phyloP scores from a whole-genome alignment of 2,329 filamentous ascomycete species.

The Venturiaceae sp. region DNA sequence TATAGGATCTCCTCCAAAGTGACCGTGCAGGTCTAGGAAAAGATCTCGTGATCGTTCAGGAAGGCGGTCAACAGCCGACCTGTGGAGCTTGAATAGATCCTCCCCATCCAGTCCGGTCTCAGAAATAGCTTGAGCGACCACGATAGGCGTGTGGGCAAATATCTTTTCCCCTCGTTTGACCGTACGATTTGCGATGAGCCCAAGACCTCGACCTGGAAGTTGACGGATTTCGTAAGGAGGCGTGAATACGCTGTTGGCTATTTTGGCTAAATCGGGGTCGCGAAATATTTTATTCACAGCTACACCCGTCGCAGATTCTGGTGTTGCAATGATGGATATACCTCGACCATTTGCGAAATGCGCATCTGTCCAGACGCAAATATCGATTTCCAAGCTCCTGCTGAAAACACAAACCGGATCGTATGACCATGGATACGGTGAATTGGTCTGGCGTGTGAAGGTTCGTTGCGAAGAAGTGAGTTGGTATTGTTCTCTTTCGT shows the following conservation, averaged over 20 bases:
- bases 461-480: neutral
- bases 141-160: slow-evolving; percentile 6
- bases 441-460: neutral
- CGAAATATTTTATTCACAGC: neutral
- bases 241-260: neutral
- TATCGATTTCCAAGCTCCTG: neutral
- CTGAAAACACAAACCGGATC: neutral
- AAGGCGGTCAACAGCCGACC: slow-evolving; percentile 3
- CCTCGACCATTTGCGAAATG: slow-evolving; percentile 7
- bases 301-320: neutral
- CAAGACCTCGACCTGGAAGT: slow-evolving; percentile 8
- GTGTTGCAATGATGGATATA: slow-evolving; percentile 6
- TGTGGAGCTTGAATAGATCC: neutral
- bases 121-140: slow-evolving; percentile 1
- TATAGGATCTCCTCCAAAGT: slow-evolving; percentile 6
- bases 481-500: neutral
- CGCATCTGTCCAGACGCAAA: slow-evolving; percentile 7
- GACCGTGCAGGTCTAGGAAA: slow-evolving; percentile 6
- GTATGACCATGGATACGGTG: neutral
- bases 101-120: neutral
- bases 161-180: slow-evolving; percentile 6
- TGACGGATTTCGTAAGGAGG: neutral
- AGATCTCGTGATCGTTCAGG: neutral
- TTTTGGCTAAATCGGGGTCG: neutral
- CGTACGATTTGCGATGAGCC: slow-evolving; percentile 4